Percentiles rank a stretch among this genome's conserved stretches.
Evolutionary conservation across 2,329 filamentous ascomycete species (phyloP).

Genomic region (Microdochium paspali): DNA sequence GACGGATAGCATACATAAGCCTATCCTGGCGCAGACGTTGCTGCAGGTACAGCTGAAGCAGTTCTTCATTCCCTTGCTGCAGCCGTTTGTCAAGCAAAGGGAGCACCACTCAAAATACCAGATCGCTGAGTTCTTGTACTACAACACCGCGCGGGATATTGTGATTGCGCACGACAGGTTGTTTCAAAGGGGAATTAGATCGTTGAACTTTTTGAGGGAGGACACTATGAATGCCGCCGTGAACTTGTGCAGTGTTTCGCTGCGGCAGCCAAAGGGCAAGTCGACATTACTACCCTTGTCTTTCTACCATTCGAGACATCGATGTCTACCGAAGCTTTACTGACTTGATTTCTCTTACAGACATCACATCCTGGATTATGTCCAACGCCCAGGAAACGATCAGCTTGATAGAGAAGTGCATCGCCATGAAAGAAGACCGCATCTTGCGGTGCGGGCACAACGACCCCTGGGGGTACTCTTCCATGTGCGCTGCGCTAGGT

Average conservation of each 20-base stretch:
- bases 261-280: constrained; percentile 43
- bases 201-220: constrained; percentile 50
- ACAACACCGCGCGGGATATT: constrained; percentile 52
- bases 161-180: constrained; percentile 53
- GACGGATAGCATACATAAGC: constrained; percentile 36
- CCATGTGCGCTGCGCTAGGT: constrained; percentile 51
- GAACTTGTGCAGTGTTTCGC: constrained; percentile 51
- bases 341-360: no score
- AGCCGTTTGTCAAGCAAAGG: constrained; percentile 50
- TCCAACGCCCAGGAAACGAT: constrained; percentile 51
- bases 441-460: constrained; percentile 53
- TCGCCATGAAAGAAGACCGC: constrained; percentile 51
- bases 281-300: neutral
- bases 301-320: neutral
- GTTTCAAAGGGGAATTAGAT: constrained; percentile 47
- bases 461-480: constrained; percentile 55
- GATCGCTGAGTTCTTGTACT: constrained; percentile 54
- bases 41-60: constrained; percentile 52
- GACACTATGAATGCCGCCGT: constrained; percentile 50
- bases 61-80: constrained; percentile 52
- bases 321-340: no score
- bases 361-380: constrained; percentile 48
- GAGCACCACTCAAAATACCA: constrained; percentile 53
- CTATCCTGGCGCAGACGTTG: constrained; percentile 48
- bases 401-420: constrained; percentile 51